These are phyloP conservation scores for Chloromonas sp. DNA, from an alignment of 163 green algal species.

Conservation along the genomic window DNA sequence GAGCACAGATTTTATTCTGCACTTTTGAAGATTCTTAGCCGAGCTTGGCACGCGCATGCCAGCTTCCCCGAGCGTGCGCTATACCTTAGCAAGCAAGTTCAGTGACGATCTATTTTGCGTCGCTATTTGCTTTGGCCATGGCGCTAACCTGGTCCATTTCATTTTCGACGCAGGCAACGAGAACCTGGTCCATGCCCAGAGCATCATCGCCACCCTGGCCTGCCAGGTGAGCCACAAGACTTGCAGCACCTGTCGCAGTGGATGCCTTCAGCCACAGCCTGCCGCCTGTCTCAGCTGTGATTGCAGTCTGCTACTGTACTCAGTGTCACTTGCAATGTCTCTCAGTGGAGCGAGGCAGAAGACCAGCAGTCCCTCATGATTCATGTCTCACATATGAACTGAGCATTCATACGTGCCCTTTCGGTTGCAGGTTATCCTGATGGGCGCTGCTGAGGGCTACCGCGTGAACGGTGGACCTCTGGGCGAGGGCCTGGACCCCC, in stretches of 20 bases:
- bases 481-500: conserved; percentile 33
- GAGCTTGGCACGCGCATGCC: too few species aligned
- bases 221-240: conserved; percentile 36
- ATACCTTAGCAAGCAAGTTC: too few species aligned
- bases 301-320: not conserved
- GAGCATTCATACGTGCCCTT: not conserved
- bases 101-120: too few species aligned
- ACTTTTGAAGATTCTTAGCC: too few species aligned
- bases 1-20: too few species aligned
- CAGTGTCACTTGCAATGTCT: not conserved
- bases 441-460: conserved; percentile 81
- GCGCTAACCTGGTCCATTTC: not conserved
- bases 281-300: not conserved
- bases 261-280: not conserved
- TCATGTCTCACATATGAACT: not conserved
- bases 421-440: conserved; percentile 65
- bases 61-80: too few species aligned
- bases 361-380: not conserved
- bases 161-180: conserved; percentile 46
- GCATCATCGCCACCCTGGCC: conserved; percentile 65
- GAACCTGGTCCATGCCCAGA: conserved; percentile 75
- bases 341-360: not conserved
- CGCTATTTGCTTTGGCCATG: too few species aligned
- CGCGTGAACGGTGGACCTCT: conserved; percentile 61
- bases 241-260: not conserved